phyloP scores from a whole-genome alignment of 2,329 filamentous ascomycete species.

The Fusarium nodosum region DNA sequence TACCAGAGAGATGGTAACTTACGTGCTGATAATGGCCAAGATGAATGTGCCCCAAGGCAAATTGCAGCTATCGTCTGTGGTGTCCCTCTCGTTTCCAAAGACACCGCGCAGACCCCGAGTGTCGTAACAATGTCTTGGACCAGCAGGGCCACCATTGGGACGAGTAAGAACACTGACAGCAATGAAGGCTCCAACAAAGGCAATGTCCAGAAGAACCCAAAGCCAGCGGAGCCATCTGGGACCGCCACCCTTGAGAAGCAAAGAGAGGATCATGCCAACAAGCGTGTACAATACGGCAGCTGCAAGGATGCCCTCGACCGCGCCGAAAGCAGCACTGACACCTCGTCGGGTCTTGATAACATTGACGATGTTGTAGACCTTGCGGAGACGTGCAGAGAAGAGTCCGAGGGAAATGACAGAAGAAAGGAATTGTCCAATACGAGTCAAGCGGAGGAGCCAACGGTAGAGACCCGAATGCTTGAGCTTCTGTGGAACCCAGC shows the following conservation, averaged over 20 bases:
- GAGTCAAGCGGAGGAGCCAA: slow-evolving; percentile 38
- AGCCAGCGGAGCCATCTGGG: slow-evolving; percentile 33
- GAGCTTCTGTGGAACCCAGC: slow-evolving; percentile 23
- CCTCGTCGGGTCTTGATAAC: slow-evolving; percentile 29
- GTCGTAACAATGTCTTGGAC: slow-evolving; percentile 17
- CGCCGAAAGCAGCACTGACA: slow-evolving; percentile 22
- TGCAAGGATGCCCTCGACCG: slow-evolving; percentile 40
- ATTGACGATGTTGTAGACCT: slow-evolving; percentile 26
- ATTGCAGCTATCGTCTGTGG: slow-evolving; percentile 10
- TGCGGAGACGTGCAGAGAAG: slow-evolving; percentile 29
- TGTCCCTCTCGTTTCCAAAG: background rate
- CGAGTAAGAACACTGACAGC: slow-evolving; percentile 25
- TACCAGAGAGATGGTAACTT: background rate
- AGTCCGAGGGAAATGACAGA: slow-evolving; percentile 33
- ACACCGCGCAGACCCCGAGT: background rate
- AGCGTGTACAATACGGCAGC: slow-evolving; percentile 38
- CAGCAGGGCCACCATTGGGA: slow-evolving; percentile 16
- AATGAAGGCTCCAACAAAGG: slow-evolving; percentile 27
- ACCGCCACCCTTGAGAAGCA: slow-evolving; percentile 22
- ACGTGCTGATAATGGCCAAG: slow-evolving; percentile 34
- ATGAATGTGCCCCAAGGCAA: slow-evolving; percentile 34
- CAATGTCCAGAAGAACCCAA: slow-evolving; percentile 23
- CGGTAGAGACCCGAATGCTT: slow-evolving; percentile 34
- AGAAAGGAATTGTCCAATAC: slow-evolving; percentile 31
- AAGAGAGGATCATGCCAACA: slow-evolving; percentile 20